Evolutionary conservation across 441 rosid genomes (phyloP), one percentile per base, ranked within the genome.

Genomic region (Bocquillonia castaneifolia): DNA sequence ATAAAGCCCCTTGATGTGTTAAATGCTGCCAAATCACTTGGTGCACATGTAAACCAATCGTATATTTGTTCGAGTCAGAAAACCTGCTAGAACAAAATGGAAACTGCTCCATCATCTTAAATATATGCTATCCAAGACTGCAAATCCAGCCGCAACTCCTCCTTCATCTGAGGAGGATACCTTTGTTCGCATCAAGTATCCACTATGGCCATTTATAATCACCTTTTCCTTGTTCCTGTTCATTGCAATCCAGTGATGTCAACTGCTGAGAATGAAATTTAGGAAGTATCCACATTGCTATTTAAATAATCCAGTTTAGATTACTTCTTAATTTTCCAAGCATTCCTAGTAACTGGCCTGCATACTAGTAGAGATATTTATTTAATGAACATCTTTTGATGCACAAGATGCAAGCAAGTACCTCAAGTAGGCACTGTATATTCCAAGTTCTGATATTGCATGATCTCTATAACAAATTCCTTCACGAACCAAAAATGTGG

Each of bases 111-210:
- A 54, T 89, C 82, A 87, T 44, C 73, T 94, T 80, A 95, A 76
- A 73, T 90, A 92, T 63, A 92, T 66, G 73, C 99, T 92, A 75
- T 95, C 97, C 82, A 95, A 66, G 42, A 92, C 99, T 1, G 93
- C 96, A 68, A 81, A 92, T 76, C 99, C 99, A 64, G 97, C 91
- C 0, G 88, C 96, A 32, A 95, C 97, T 39, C 99, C 99, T 14
- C 98, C 99, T 90, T 95, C 99, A 66, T 90, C 77, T 51, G 98
- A 88, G n/a, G 99, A 90, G 1, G 97, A 83, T n/a, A 85, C 81
- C 76, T 90, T 95, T 6, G 98, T 92, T 45, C 97, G 81, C 98
- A 89, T 82, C 79, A 95, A 80, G 71, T 92, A 95, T 59, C 99
- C 98, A 39, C 92, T 72, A 66, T 88, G 84, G 51, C 85, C 93